Conservation (phyloP, 495 filamentous ascomycete species). For the Clohesyomyces aquaticus region DNA sequence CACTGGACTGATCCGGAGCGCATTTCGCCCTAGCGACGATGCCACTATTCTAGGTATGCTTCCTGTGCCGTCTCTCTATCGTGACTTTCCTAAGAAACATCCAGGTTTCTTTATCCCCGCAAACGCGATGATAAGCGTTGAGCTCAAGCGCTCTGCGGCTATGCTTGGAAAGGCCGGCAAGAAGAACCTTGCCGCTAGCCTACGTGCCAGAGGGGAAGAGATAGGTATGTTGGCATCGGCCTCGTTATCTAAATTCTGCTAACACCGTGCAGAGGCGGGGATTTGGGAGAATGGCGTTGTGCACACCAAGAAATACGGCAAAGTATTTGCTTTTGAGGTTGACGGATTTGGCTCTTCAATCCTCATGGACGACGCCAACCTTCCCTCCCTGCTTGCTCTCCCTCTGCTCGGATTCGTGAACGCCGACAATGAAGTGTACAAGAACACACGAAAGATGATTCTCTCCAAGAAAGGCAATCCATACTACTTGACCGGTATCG, state of each 20-base stretch:
- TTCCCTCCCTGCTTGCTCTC: conserved; percentile 85
- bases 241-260: no score
- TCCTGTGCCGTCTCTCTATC: no score
- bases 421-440: conserved; percentile 68
- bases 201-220: conserved; percentile 65
- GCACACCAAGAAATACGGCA: conserved; percentile 76
- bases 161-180: conserved; percentile 65
- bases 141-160: conserved; percentile 75
- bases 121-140: conserved; percentile 94
- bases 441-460: conserved; percentile 92
- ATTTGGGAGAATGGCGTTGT: conserved; percentile 91
- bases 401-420: conserved; percentile 85
- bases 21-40: conserved; percentile 96
- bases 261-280: no score
- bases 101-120: conserved; percentile 95
- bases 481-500: conserved; percentile 79
- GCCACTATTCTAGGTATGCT: conserved; percentile 94
- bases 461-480: conserved; percentile 79
- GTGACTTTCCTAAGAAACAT: no score
- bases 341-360: conserved; percentile 92
- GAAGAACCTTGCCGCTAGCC: conserved; percentile 51
- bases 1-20: conserved; percentile 85
- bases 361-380: conserved; percentile 97
- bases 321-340: conserved; percentile 95
- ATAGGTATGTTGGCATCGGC: no score